A percentile compares a stretch with the other conserved stretches of the same genome.
Conservation (phyloP, 1,284 basidiomycete genomes). For the Pterula multifida region DNA sequence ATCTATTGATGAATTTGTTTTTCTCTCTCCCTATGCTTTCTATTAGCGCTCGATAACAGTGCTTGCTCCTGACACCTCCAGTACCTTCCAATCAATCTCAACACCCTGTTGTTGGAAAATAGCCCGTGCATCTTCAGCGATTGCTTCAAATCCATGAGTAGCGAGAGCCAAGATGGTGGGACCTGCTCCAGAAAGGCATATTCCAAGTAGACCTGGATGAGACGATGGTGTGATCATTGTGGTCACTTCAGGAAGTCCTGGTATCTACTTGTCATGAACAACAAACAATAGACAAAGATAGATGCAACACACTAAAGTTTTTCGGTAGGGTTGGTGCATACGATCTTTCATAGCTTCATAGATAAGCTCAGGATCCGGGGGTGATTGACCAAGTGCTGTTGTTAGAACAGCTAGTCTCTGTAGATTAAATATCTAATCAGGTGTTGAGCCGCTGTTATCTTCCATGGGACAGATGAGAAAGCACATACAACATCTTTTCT, state of each 20-base stretch:
- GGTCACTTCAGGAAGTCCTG: conserved; percentile 86
- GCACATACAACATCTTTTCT: conserved; percentile 81
- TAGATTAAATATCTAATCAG: conserved; percentile 87
- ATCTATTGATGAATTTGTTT: conserved; percentile 2
- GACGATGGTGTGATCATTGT: conserved; percentile 77
- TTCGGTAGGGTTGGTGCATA: conserved; percentile 95
- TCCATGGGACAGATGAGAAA: neutral
- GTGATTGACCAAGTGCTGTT: conserved; percentile 82
- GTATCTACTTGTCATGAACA: conserved; percentile 51
- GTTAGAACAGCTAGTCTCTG: conserved; percentile 97
- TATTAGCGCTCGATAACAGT: conserved; percentile 14
- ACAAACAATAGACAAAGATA: conserved; percentile 1
- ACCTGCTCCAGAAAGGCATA: conserved; percentile 95
- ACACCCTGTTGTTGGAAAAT: conserved; percentile 68
- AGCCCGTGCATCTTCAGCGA: conserved; percentile 68
- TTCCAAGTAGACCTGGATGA: conserved; percentile 91
- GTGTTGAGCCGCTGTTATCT: neutral
- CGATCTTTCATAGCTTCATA: conserved; percentile 99
- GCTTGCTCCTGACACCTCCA: conserved; percentile 52
- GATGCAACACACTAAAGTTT: conserved; percentile 51
- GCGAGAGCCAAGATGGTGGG: conserved; percentile 98
- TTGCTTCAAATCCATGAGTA: conserved; percentile 70
- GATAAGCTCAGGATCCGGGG: conserved; percentile 88
- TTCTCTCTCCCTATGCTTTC: neutral
- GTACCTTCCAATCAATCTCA: conserved; percentile 74